Evolutionary conservation across 2,329 filamentous ascomycete genomes (phyloP), one percentile per base, ranked within the genome.

Genomic region (Pseudocercospora musae): DNA sequence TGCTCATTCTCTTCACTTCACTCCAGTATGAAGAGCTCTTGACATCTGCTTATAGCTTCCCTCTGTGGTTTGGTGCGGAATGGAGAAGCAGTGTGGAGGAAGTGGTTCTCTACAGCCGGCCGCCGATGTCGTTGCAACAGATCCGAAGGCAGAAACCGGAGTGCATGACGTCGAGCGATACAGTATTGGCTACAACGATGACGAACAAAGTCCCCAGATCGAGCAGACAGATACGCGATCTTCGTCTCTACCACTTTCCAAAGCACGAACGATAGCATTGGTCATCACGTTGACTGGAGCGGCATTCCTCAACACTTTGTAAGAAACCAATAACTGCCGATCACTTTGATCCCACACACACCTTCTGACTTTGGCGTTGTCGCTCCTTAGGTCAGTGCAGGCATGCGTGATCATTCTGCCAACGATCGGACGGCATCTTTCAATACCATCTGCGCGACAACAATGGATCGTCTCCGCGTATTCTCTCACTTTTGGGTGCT

Each of bases 391-490:
- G n/a, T 27, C 69, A 20, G 68, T 73, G 2, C 74, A 75, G 65
- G 69, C 72, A n/a, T 69, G 70, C 15, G 73, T 75, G 21, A 74
- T 75, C 50, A 70, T 75, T 21, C 68, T 75, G 1, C 73, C 73
- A 11, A 72, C 71, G 21, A 74, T 75, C 31, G 71, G 72, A 20
- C 55, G 60, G 25, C 70, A 71, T 18, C 71, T 75, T 10, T 20
- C 68, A 44, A 74, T 75, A n/a, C 72, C 73, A 2, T 60, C 67
- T 13, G 71, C 72, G 10, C 68, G 73, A 9, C 73, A 74, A 53
- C 74, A 75, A 76, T 89, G 87, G 87, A 81, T 89, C 64, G 79
- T 89, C 0, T 89, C 87, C 0, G 83, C 86, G 0, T 89, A 89
- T 70, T 80, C 84, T 3, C 80, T 90, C 15, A 80, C 86, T 0